Percentiles rank a stretch among this genome's conserved stretches.
These are phyloP conservation scores for Clavispora fructus DNA, from an alignment of 805 yeast species.

Conservation along the genomic window DNA sequence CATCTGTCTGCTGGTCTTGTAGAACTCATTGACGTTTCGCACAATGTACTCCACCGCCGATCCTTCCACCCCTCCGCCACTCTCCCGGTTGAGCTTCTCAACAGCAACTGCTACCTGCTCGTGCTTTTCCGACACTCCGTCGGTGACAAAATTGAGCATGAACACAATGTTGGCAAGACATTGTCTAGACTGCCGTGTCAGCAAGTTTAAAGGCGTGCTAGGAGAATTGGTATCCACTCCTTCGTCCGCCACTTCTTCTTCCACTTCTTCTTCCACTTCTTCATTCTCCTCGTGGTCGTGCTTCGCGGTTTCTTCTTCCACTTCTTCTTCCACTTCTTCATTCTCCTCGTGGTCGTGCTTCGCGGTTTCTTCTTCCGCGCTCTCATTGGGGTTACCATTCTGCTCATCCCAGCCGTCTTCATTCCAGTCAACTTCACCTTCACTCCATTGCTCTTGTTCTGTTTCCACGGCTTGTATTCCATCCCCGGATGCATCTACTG, in stretches of 20 bases:
- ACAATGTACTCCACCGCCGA: slow-evolving; percentile 13
- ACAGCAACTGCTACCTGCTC: background rate
- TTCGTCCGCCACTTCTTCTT: too few species aligned
- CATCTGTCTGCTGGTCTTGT: slow-evolving; percentile 20
- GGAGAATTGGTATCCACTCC: too few species aligned
- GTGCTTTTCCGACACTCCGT: background rate
- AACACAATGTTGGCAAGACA: slow-evolving; percentile 20
- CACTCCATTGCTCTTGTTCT: background rate
- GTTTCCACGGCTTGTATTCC: background rate
- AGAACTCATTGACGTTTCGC: slow-evolving; percentile 23
- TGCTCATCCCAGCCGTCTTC: background rate
- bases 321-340: background rate
- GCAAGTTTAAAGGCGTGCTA: too few species aligned
- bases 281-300: background rate
- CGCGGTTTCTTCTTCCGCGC: background rate
- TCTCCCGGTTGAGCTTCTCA: slow-evolving; percentile 1
- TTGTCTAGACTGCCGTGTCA: slow-evolving; percentile 5
- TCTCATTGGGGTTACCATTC: background rate
- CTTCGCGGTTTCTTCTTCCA: background rate
- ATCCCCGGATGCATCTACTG: too few species aligned
- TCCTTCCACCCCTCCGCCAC: slow-evolving; percentile 8
- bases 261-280: background rate
- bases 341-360: background rate
- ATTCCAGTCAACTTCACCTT: background rate
- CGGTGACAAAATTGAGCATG: slow-evolving; percentile 14